Conservation (phyloP, 495 filamentous ascomycete species). For the Extremus antarcticus region DNA sequence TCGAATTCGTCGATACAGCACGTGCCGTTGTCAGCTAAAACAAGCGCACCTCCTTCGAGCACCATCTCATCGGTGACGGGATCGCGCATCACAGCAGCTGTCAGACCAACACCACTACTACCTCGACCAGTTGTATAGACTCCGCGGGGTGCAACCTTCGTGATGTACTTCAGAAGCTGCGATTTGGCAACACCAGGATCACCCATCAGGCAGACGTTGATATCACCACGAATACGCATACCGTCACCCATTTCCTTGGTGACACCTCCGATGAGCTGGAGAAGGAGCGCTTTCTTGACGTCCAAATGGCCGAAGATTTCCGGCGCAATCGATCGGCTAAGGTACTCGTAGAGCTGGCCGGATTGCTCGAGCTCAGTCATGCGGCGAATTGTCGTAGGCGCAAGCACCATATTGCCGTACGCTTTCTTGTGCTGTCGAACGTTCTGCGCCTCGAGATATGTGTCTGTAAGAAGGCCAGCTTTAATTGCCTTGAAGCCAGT, state of each 20-base stretch:
- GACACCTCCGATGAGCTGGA: constrained; percentile 90
- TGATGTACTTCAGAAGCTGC: constrained; percentile 93
- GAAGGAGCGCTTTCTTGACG: constrained; percentile 92
- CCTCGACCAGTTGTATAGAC: constrained; percentile 97
- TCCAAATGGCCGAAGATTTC: constrained; percentile 95
- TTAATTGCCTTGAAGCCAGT: constrained; percentile 96
- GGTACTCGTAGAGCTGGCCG: constrained; percentile 86
- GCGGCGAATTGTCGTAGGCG: constrained; percentile 61
- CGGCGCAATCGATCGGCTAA: constrained; percentile 89
- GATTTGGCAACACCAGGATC: constrained; percentile 99
- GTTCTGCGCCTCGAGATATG: constrained; percentile 89
- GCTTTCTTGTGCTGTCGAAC: constrained; percentile 94
- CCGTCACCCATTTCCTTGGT: constrained; percentile 96
- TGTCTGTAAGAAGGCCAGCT: constrained; percentile 89
- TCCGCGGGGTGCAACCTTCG: constrained; percentile 91
- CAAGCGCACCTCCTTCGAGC: constrained; percentile 88
- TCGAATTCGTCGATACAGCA: constrained; percentile 99
- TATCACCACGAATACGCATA: constrained; percentile 95
- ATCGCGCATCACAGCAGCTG: constrained; percentile 95
- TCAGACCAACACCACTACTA: constrained; percentile 92
- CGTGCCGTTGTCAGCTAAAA: constrained; percentile 93
- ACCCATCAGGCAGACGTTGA: constrained; percentile 98
- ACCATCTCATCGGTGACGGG: constrained; percentile 99
- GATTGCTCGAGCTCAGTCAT: constrained; percentile 71
- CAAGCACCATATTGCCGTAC: constrained; percentile 76